Conservation (phyloP, 306 rosid species). For the Acmispon strigosus region DNA sequence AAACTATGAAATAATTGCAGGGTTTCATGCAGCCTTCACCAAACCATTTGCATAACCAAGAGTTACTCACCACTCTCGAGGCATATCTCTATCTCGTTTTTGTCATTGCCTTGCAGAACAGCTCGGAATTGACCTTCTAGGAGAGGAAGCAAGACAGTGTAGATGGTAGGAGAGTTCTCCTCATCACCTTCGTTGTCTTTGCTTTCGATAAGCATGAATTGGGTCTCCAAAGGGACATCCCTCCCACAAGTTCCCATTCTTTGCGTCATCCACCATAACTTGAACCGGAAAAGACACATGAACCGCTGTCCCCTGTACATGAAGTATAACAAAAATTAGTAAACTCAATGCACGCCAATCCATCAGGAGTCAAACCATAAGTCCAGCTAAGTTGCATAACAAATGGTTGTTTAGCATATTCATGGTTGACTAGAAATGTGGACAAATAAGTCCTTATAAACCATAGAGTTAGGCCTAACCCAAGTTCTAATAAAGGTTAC, state of each 20-base stretch:
- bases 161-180: slow-evolving; percentile 49
- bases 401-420: neutral
- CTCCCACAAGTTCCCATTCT: slow-evolving; percentile 85
- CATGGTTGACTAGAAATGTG: too few species aligned
- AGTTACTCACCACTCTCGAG: slow-evolving; percentile 91
- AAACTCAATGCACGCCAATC: too few species aligned
- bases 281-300: slow-evolving; percentile 89
- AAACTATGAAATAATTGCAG: slow-evolving; percentile 26
- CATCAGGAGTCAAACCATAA: neutral
- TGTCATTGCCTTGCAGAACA: slow-evolving; percentile 85
- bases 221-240: slow-evolving; percentile 94
- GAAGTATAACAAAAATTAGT: neutral
- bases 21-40: slow-evolving; percentile 29
- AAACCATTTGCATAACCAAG: slow-evolving; percentile 28
- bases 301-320: slow-evolving; percentile 62
- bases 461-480: too few species aligned
- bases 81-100: slow-evolving; percentile 78
- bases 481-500: neutral
- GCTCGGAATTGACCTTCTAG: slow-evolving; percentile 90
- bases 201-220: slow-evolving; percentile 86
- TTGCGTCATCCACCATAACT: slow-evolving; percentile 99
- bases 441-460: too few species aligned
- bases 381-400: neutral
- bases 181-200: slow-evolving; percentile 41
- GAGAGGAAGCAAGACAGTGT: slow-evolving; percentile 92